Evolutionary conservation across 164 flowering plant species (phyloP), one percentile per base, ranked within the genome.

Genomic region (Malania oleifera): DNA sequence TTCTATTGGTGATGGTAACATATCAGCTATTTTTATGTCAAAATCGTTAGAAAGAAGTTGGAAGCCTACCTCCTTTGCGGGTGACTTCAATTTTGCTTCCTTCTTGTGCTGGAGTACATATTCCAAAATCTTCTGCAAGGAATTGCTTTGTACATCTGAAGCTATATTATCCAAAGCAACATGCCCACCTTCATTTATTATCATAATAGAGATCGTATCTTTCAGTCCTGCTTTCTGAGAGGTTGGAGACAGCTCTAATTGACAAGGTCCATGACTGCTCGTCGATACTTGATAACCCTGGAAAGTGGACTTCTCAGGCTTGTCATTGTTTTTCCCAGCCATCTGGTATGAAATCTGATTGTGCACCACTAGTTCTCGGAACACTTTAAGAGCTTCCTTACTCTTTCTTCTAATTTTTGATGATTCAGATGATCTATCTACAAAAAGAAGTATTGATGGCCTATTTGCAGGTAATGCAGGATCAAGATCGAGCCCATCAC

Each of bases 21-120:
- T 38, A 63, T 78, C 80, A 18, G 66, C 69, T 38, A 73, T 31
- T 64, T 85, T 78, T 29, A 92, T 73, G 54, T 78, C 75, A 48
- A 83, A 31, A 77, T 93, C 96, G 70, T 85, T 81, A 57, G 97
- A 86, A 27, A 93, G 63, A 64, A 93, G 95, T 67, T 84, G 86
- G 61, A 93, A 90, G 20, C 99, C 97, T 48, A 65, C 83, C 56
- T 85, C 75, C 68, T 82, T 80, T 41, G 95, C 97, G 50, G 90
- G 70, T 24, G 73, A 71, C 70, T 95, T 86, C 59, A 93, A 54
- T 52, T 80, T 86, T 19, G 62, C 58, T 63, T 72, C 77, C 65
- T 83, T 81, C 67, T 76, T 79, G 56, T 73, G 77, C 66, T 77
- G 77, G 65, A 86, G 75, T 60, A 82, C 60, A 65, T 77, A 43